Base-by-base conservation (phyloP, 192 early-diverging fungal species). In the Backusella morwellensis region DNA sequence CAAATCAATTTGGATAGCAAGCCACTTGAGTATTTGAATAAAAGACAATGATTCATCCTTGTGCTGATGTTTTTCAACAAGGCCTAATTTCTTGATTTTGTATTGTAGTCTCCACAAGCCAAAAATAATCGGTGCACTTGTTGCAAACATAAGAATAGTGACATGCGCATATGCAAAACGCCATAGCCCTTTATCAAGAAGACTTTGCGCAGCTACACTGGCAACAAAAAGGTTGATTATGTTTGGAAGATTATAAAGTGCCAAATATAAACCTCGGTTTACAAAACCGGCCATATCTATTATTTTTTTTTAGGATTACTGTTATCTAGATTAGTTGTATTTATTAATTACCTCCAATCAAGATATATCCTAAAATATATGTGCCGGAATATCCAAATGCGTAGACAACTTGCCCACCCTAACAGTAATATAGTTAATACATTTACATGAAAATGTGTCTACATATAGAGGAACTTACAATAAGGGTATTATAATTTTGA, bases 311-410 rank as follows among this genome's bases (percentile, higher is more conserved):
- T 44, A 44, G 15, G 4, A 17, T 44, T 44, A 44, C 14, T 44
- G 42, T 4, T 44, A 3, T 12, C 14, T 15, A 12, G 12, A 0
- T 44, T 44, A 14, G 15, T 0, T 44, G 17, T 17, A 12, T 15
- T 44, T 4, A 44, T 44, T 14, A 44, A 17, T 44, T 59, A 74
- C 72, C 72, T 59, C 52, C 72, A 63, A 74, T 74, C n/a, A 74
- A 50, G 35, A 74, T 63, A n/a, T 21, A 50, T 32, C 72, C 72
- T 11, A 74, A 50, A 63, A 74, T 63, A 35, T 40, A 35, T 17
- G 36, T 63, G 19, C 76, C 76, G 26, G 76, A 59, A 41, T 77
- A 77, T 1, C 76, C 76, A 29, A 77, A 77, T 7, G 68, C 35
- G 34, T 77, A 77, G n/a, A 77, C 63, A 35, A 72, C 40, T 66